Conservation (phyloP, 768 basidiomycete genomes). For the Cystofilobasidium capitatum region DNA sequence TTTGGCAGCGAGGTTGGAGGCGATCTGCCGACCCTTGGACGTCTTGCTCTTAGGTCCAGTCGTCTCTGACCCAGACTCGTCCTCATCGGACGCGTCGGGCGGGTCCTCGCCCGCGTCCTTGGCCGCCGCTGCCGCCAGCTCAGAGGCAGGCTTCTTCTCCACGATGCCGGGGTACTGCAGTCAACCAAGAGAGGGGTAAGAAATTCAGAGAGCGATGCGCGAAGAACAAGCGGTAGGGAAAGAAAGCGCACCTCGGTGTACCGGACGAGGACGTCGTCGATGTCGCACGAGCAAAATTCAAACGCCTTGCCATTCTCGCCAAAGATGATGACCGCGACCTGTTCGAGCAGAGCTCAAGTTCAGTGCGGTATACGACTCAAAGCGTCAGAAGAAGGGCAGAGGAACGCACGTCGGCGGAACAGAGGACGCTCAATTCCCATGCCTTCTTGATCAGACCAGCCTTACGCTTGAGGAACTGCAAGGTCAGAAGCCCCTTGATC, state of each 20-base stretch:
- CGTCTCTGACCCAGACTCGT: slow-evolving; percentile 1
- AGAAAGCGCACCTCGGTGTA: slow-evolving; percentile 16
- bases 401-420: slow-evolving; percentile 24
- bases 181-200: not conserved
- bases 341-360: not conserved
- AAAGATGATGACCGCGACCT: slow-evolving; percentile 26
- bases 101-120: slow-evolving; percentile 13
- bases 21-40: slow-evolving; percentile 10
- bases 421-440: slow-evolving; percentile 27
- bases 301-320: slow-evolving; percentile 24
- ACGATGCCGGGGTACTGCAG: slow-evolving; percentile 11
- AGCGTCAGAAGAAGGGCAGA: not conserved
- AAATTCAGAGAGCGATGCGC: not conserved
- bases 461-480: slow-evolving; percentile 25
- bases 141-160: slow-evolving; percentile 10
- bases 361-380: not conserved
- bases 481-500: not conserved
- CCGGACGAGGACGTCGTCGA: slow-evolving; percentile 23
- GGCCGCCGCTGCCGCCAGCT: slow-evolving; percentile 21
- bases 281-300: slow-evolving; percentile 13
- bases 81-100: not conserved
- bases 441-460: slow-evolving; percentile 28
- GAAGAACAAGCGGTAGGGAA: not conserved
- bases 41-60: not conserved
- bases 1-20: not conserved